A percentile compares a stretch with the other conserved stretches of the same genome.
phyloP scores from a whole-genome alignment of 768 basidiomycete genomes.

The Boletus tomentosulus region DNA sequence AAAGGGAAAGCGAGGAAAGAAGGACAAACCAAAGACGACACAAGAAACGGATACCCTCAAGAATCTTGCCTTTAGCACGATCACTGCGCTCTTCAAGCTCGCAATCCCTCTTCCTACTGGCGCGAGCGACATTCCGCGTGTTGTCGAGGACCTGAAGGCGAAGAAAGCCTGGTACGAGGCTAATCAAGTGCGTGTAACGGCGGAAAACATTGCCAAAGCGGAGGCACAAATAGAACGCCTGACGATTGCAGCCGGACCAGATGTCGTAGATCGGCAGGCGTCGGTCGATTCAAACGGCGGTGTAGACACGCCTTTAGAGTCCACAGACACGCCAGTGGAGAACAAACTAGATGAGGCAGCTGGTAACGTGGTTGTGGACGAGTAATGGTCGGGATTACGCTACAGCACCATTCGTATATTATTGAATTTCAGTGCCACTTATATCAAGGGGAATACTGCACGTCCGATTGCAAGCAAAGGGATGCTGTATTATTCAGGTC shows the following conservation, averaged over 20 bases:
- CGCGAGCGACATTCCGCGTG: conserved; percentile 69
- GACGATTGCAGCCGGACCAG: conserved; percentile 38
- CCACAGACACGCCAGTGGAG: conserved; percentile 39
- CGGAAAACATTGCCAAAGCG: conserved; percentile 76
- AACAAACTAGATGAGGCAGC: conserved; percentile 32
- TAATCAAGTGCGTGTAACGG: conserved; percentile 79
- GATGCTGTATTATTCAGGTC: conserved; percentile 29
- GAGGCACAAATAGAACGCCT: conserved; percentile 71
- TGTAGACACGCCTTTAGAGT: conserved; percentile 43
- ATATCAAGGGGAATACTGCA: conserved; percentile 14
- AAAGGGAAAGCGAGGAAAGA: conserved; percentile 64
- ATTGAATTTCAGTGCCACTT: conserved; percentile 18
- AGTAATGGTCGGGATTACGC: conserved; percentile 17
- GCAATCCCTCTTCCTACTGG: conserved; percentile 89
- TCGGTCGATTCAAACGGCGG: conserved; percentile 36
- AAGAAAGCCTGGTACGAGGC: conserved; percentile 96
- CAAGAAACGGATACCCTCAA: conserved; percentile 35
- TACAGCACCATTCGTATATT: conserved; percentile 12
- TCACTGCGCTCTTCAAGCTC: conserved; percentile 80
- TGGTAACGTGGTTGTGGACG: conserved; percentile 37
- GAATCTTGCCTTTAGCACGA: conserved; percentile 79
- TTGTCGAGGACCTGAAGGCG: conserved; percentile 84
- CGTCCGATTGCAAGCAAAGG: conserved; percentile 11
- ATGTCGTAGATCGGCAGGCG: conserved; percentile 24
- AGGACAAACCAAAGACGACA: conserved; percentile 41